A percentile compares a stretch with the other conserved stretches of the same genome.
phyloP scores from a whole-genome alignment of 148 eudicot species.

The Dianthus caryophyllus region DNA sequence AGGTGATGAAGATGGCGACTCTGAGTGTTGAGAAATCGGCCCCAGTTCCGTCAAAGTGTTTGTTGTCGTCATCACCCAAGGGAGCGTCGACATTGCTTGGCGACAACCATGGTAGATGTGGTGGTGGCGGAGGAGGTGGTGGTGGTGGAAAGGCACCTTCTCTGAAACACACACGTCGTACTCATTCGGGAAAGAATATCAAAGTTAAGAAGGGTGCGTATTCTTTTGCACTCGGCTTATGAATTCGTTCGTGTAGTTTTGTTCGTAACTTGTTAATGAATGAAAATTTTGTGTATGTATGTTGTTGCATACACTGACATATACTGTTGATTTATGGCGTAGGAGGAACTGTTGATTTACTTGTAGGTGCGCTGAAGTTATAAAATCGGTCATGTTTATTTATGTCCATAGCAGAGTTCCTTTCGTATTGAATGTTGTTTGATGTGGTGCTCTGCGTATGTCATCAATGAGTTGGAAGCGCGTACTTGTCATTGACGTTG shows the following conservation, averaged over 20 bases:
- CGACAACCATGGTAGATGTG: conserved; percentile 41
- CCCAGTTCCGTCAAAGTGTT: conserved; percentile 20
- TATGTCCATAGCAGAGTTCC: neutral
- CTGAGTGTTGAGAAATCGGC: conserved; percentile 43
- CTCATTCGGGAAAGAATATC: conserved; percentile 78
- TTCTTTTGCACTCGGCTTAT: neutral
- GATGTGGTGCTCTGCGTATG: neutral
- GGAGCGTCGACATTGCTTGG: conserved; percentile 29
- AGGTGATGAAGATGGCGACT: conserved; percentile 69
- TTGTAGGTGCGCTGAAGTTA: neutral
- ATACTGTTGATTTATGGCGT: neutral
- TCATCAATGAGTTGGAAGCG: neutral
- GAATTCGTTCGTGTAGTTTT: neutral
- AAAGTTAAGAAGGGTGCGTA: conserved; percentile 77
- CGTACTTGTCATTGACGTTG: no score
- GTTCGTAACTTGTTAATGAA: no score
- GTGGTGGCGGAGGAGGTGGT: conserved; percentile 35
- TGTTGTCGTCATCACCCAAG: conserved; percentile 35
- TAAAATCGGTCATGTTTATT: neutral
- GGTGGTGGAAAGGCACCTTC: conserved; percentile 46
- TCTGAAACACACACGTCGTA: conserved; percentile 65
- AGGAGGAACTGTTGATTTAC: neutral
- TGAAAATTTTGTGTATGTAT: no score
- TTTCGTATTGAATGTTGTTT: neutral
- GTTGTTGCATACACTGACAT: no score